Base-by-base conservation (phyloP, 2,329 filamentous ascomycete genomes). In the Trichoderma polysporum region DNA sequence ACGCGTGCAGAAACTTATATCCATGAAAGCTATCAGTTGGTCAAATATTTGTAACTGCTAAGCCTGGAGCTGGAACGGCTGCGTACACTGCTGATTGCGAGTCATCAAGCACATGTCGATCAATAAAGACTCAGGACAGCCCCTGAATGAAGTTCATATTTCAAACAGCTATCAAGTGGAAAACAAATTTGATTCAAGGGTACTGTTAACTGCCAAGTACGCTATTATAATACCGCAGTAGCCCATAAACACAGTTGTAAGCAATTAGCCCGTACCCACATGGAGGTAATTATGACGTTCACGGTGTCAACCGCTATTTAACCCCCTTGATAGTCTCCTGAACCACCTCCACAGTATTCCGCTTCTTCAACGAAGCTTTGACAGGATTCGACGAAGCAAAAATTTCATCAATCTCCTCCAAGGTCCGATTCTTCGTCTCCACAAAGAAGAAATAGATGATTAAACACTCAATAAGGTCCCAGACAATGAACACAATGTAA, bases 401-500 rank as follows among this genome's bases (percentile, higher is more conserved):
- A 12, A 76, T 58, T 25, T 70, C 69, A 1, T 66, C 67, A 25
- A 76, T 69, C 56, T 76, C 73, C 67, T 76, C 75, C 17, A 76
- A 66, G 1, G 70, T 72, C 6, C 66, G 63, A 13, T 71, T 73
- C 62, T 72, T 73, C 5, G 75, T 77, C 69, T 76, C 75, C 1
- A 72, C 72, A 53, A 73, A 76, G 50, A 77, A 75, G 68, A 80
- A 78, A 66, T 77, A 82, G 19, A 79, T 73, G 39, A 78, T 47
- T 3, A 70, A 60, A 25, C 78, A 56, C 45, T 71, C 68, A 29
- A 70, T 45, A 45, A 75, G 68, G 25, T 76, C 67, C 22, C 70
- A 71, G 33, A 78, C 57, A 65, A 77, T 76, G 12, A 77, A 81
- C 22, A 81, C 72, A 41, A 76, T 70, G 58, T 79, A 81, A 66